Conservation (phyloP, 2,329 filamentous ascomycete genomes). For the Microsporum canis region DNA sequence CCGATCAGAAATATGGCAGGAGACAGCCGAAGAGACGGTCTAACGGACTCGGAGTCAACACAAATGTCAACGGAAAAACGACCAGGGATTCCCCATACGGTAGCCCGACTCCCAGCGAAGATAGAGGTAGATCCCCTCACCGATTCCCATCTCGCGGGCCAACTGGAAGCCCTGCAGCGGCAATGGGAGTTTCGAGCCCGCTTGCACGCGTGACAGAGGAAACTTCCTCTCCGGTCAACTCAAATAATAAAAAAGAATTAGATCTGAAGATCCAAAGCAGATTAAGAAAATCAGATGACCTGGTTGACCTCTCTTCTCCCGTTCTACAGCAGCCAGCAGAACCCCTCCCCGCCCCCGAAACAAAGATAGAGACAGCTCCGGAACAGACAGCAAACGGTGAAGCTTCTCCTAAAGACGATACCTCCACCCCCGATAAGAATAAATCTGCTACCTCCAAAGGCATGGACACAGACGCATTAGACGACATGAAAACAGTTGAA, state of each 20-base stretch:
- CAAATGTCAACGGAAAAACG: slow-evolving; percentile 36
- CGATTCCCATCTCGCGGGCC: slow-evolving; percentile 35
- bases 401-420: not conserved
- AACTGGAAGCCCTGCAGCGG: slow-evolving; percentile 35
- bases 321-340: slow-evolving; percentile 8
- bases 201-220: slow-evolving; percentile 39
- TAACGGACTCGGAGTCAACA: slow-evolving; percentile 43
- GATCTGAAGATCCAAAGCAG: slow-evolving; percentile 19
- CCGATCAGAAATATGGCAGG: slow-evolving; percentile 84
- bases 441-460: slow-evolving; percentile 20
- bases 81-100: slow-evolving; percentile 45
- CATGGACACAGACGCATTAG: slow-evolving; percentile 31
- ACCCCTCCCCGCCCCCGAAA: not conserved
- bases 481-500: slow-evolving; percentile 39
- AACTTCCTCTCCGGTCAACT: slow-evolving; percentile 25
- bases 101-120: slow-evolving; percentile 35
- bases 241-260: slow-evolving; percentile 26
- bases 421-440: slow-evolving; percentile 22
- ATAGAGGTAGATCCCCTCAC: slow-evolving; percentile 39
- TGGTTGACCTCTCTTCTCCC: slow-evolving; percentile 32
- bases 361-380: not conserved
- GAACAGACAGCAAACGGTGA: not conserved
- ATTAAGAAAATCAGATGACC: slow-evolving; percentile 24
- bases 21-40: slow-evolving; percentile 41
- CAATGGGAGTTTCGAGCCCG: slow-evolving; percentile 35